Conservation (phyloP, 2,329 filamentous ascomycete genomes). For the Stagonosporopsis vannaccii region DNA sequence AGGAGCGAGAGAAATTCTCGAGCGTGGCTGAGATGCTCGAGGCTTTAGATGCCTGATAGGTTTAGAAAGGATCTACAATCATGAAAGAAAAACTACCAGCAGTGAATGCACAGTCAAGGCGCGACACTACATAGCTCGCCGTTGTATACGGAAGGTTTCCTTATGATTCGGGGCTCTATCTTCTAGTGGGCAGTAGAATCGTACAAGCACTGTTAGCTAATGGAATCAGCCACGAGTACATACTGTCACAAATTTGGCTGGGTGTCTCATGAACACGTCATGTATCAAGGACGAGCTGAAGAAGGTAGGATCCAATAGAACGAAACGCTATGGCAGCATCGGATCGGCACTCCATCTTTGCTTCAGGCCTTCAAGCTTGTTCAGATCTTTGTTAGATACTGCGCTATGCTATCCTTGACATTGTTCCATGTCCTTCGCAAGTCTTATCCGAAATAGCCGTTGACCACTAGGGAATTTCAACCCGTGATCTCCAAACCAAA, state of each 20-base stretch:
- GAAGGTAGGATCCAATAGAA: not conserved
- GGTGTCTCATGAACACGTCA: not conserved
- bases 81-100: not conserved
- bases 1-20: slow-evolving; percentile 75
- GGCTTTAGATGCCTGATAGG: slow-evolving; percentile 45
- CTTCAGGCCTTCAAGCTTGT: not conserved
- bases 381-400: not conserved
- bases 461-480: not conserved
- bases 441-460: not conserved
- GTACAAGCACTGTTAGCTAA: not conserved
- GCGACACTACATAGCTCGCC: not conserved
- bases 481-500: too few relatives aligned
- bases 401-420: not conserved
- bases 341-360: not conserved
- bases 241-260: not conserved
- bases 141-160: not conserved
- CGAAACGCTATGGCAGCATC: not conserved
- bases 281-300: not conserved
- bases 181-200: not conserved
- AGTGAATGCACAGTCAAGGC: not conserved
- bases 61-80: not conserved
- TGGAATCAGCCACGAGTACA: too few relatives aligned
- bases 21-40: slow-evolving; percentile 66
- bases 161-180: not conserved
- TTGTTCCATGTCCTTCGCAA: not conserved